A percentile compares a stretch with the other conserved stretches of the same genome.
Conservation (phyloP, 352 stramenopile genomes). For the Blastocystis sp. region DNA sequence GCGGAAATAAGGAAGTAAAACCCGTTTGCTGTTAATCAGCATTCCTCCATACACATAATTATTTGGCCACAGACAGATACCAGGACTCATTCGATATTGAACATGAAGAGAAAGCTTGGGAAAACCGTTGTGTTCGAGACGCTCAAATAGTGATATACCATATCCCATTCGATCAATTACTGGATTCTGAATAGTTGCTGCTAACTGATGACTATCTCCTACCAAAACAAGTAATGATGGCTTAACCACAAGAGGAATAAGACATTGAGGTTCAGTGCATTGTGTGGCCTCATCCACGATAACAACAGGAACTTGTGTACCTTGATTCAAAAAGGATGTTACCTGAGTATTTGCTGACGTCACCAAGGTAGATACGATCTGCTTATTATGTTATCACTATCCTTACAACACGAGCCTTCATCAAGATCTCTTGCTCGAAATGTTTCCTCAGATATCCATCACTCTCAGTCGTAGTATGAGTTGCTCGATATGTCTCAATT, state of each 20-base stretch:
- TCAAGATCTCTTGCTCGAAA: slow-evolving; percentile 8
- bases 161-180: background rate
- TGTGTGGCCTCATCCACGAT: slow-evolving; percentile 56
- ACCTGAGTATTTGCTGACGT: slow-evolving; percentile 13
- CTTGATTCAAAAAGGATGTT: slow-evolving; percentile 30
- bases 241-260: slow-evolving; percentile 37
- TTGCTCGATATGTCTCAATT: background rate
- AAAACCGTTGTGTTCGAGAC: slow-evolving; percentile 12
- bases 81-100: slow-evolving; percentile 44
- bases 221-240: slow-evolving; percentile 22
- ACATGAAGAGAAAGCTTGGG: slow-evolving; percentile 19
- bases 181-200: slow-evolving; percentile 18
- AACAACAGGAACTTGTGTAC: slow-evolving; percentile 28
- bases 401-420: slow-evolving; percentile 20
- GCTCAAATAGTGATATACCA: slow-evolving; percentile 39
- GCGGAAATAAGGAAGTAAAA: background rate
- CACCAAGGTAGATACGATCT: slow-evolving; percentile 17
- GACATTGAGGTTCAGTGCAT: slow-evolving; percentile 46
- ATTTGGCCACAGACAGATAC: slow-evolving; percentile 15
- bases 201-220: slow-evolving; percentile 41
- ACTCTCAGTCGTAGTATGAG: background rate
- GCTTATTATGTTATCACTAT: background rate
- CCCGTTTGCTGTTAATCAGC: slow-evolving; percentile 44
- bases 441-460: slow-evolving; percentile 21
- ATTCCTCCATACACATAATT: slow-evolving; percentile 7